Evolutionary conservation across 2,329 filamentous ascomycete species (phyloP).

Genomic region (Colletotrichum sidae): DNA sequence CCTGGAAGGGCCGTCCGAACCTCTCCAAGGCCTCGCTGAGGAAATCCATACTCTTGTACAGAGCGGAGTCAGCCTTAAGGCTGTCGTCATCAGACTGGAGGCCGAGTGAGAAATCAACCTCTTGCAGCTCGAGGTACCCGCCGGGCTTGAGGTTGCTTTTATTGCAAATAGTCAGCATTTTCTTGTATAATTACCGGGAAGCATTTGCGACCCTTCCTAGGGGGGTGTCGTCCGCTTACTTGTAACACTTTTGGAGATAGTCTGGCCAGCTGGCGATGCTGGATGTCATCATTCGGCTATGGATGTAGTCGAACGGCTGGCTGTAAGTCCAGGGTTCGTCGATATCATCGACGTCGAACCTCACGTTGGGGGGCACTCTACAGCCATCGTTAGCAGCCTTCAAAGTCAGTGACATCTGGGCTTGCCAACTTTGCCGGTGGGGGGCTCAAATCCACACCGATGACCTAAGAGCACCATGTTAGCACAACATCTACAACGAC

Average conservation of each 20-base stretch:
- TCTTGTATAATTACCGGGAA: too few relatives aligned
- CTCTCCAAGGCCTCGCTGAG: constrained; percentile 46
- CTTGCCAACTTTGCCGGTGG: constrained; percentile 51
- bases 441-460: constrained; percentile 55
- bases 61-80: constrained; percentile 39
- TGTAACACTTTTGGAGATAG: constrained; percentile 50
- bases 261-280: constrained; percentile 48
- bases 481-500: neutral
- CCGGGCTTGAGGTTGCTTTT: constrained; percentile 52
- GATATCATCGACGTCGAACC: constrained; percentile 58
- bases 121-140: constrained; percentile 56
- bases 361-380: constrained; percentile 60
- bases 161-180: neutral
- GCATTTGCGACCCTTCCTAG: neutral
- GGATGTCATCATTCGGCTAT: constrained; percentile 51
- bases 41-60: constrained; percentile 46
- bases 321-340: constrained; percentile 53
- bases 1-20: constrained; percentile 45
- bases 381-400: neutral
- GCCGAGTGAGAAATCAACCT: constrained; percentile 50
- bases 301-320: constrained; percentile 54
- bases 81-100: constrained; percentile 54
- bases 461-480: constrained; percentile 39
- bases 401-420: neutral
- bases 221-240: constrained; percentile 33